Conservation (phyloP, 2,329 filamentous ascomycete genomes). For the Westerdykella ornata region DNA sequence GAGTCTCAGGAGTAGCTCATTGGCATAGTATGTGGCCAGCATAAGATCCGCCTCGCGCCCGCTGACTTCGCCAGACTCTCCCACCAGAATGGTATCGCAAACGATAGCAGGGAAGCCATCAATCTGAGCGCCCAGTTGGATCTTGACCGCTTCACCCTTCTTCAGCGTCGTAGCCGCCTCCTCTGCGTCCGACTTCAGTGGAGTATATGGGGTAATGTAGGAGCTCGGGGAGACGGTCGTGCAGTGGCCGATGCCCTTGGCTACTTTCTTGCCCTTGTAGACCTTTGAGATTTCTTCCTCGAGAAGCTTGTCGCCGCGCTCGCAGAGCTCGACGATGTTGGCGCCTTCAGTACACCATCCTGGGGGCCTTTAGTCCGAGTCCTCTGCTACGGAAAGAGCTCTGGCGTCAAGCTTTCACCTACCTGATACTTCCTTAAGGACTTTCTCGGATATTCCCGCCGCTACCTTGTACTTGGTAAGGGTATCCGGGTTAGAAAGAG, state of each 20-base stretch:
- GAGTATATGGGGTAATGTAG: slow-evolving; percentile 95
- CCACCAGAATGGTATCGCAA: slow-evolving; percentile 81
- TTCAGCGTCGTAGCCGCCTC: slow-evolving; percentile 77
- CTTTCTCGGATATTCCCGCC: slow-evolving; percentile 90
- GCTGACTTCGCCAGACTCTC: slow-evolving; percentile 58
- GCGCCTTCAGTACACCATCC: slow-evolving; percentile 71
- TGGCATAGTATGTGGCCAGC: slow-evolving; percentile 87
- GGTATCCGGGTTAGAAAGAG: slow-evolving; percentile 85
- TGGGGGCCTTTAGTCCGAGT: slow-evolving; percentile 31
- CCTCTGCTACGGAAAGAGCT: too few relatives aligned
- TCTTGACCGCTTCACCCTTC: slow-evolving; percentile 84
- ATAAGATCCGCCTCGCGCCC: slow-evolving; percentile 81
- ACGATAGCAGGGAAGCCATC: slow-evolving; percentile 95
- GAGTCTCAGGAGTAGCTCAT: slow-evolving; percentile 85
- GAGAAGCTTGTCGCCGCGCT: slow-evolving; percentile 90
- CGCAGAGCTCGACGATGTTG: slow-evolving; percentile 90
- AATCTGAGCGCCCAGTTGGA: slow-evolving; percentile 98
- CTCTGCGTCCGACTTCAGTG: slow-evolving; percentile 74
- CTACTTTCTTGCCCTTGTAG: slow-evolving; percentile 96
- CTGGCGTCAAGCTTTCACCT: neutral
- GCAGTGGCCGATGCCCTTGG: slow-evolving; percentile 90
- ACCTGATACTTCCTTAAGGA: slow-evolving; percentile 75
- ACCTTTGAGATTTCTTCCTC: slow-evolving; percentile 93
- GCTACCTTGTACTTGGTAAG: slow-evolving; percentile 88
- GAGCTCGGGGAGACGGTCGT: slow-evolving; percentile 91